These are phyloP conservation scores for Pythium rhizo-oryzae DNA, from an alignment of 352 stramenopile species.

Conservation along the genomic window DNA sequence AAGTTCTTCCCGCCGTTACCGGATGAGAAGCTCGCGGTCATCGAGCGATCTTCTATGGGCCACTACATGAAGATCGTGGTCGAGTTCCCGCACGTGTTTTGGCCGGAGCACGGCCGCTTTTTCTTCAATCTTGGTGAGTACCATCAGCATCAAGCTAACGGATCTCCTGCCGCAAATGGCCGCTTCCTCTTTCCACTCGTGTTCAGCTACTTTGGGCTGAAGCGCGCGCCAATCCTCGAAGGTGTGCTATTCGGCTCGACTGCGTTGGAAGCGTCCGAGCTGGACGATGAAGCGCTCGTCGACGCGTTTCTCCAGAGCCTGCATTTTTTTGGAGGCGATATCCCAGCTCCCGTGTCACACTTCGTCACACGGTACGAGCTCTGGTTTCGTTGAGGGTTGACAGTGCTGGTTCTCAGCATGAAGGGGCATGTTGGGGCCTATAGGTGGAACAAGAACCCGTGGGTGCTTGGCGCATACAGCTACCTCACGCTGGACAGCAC, in stretches of 20 bases:
- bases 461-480: slow-evolving; percentile 61
- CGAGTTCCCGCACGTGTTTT: slow-evolving; percentile 67
- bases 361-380: slow-evolving; percentile 49
- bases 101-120: slow-evolving; percentile 48
- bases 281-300: slow-evolving; percentile 50
- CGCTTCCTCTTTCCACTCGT: slow-evolving; percentile 52
- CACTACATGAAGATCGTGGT: slow-evolving; percentile 83
- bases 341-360: slow-evolving; percentile 42
- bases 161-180: not conserved
- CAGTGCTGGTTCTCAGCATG: not conserved
- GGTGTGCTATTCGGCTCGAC: slow-evolving; percentile 51
- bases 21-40: slow-evolving; percentile 41
- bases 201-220: slow-evolving; percentile 63
- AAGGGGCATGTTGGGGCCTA: no score
- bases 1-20: slow-evolving; percentile 55
- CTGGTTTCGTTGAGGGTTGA: not conserved
- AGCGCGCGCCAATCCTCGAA: slow-evolving; percentile 58
- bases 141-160: not conserved
- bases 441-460: slow-evolving; percentile 67
- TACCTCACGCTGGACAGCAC: slow-evolving; percentile 66
- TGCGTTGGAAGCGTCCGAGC: slow-evolving; percentile 41
- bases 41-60: slow-evolving; percentile 58
- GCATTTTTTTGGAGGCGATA: slow-evolving; percentile 42
- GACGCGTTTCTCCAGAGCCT: slow-evolving; percentile 48
- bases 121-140: slow-evolving; percentile 38